Percentiles rank a stretch among this genome's conserved stretches.
phyloP scores from a whole-genome alignment of 192 early-diverging fungal species.

The Umbelopsis sp. region DNA sequence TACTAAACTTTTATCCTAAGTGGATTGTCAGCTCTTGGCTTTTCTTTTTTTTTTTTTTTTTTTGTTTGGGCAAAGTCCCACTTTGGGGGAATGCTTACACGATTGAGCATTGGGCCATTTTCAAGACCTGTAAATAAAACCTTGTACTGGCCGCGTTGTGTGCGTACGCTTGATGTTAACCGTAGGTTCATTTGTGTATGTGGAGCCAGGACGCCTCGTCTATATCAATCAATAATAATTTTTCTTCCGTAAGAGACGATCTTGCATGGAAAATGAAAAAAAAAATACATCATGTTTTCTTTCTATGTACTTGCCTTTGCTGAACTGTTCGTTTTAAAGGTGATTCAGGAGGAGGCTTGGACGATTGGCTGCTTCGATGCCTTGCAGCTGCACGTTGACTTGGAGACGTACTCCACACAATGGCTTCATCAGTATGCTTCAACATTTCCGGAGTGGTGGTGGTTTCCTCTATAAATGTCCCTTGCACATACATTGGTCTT shows the following conservation, averaged over 20 bases:
- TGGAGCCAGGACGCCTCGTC: background rate
- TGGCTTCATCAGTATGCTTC: background rate
- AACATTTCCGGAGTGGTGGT: background rate
- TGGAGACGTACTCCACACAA: background rate
- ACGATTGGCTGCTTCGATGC: background rate
- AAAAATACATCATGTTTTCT: no score
- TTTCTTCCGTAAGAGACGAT: no score
- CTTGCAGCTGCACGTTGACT: slow-evolving; percentile 7
- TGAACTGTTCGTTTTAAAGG: background rate
- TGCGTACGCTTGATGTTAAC: background rate
- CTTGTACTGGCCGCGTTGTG: background rate
- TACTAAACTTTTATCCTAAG: background rate
- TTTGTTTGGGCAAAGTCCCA: background rate
- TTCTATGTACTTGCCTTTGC: background rate
- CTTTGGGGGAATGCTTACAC: background rate
- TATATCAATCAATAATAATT: background rate
- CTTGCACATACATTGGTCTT: slow-evolving; percentile 4
- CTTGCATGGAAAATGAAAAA: no score
- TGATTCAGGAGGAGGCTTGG: background rate
- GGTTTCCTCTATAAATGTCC: background rate
- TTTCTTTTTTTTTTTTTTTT: no score
- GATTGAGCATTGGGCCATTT: background rate
- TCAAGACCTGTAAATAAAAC: background rate
- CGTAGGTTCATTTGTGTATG: background rate
- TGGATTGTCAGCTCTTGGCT: background rate